Percentiles rank a stretch among this genome's conserved stretches.
Conservation (phyloP, 495 filamentous ascomycete genomes). For the Lasiosphaeria ovina region DNA sequence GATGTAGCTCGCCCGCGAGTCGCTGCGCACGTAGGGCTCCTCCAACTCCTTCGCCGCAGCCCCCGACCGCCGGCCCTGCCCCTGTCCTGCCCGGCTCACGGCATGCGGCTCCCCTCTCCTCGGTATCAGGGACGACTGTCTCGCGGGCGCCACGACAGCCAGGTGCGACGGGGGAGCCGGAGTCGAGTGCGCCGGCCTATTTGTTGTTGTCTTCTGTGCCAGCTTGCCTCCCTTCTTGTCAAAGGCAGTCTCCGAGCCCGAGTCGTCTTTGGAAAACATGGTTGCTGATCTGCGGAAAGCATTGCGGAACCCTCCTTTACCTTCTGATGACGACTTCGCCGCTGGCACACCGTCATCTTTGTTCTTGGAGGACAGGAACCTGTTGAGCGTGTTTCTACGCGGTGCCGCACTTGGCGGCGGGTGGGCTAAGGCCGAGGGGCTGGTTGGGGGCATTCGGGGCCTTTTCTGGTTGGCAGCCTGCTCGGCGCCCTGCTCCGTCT, state of each 20-base stretch:
- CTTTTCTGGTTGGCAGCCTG: conserved; percentile 47
- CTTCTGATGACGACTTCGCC: conserved; percentile 21
- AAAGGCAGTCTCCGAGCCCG: conserved; percentile 24
- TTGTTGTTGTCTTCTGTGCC: conserved; percentile 5
- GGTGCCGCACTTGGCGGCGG: conserved; percentile 20
- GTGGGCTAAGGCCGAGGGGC: conserved; percentile 15
- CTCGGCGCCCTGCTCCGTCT: conserved; percentile 22
- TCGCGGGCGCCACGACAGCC: neutral
- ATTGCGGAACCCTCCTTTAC: conserved; percentile 30
- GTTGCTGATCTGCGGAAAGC: conserved; percentile 29
- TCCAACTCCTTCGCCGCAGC: conserved; percentile 8
- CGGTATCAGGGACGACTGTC: conserved; percentile 20
- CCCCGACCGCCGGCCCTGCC: conserved; percentile 30
- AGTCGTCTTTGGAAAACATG: conserved; percentile 31
- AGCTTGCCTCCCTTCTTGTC: conserved; percentile 14
- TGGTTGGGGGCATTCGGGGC: conserved; percentile 32
- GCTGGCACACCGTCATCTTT: conserved; percentile 16
- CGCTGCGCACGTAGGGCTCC: conserved; percentile 19
- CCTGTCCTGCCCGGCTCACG: conserved; percentile 28
- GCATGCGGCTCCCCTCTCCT: conserved; percentile 39
- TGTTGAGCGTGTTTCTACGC: conserved; percentile 28
- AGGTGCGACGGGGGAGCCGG: conserved; percentile 10
- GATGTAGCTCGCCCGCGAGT: conserved; percentile 48
- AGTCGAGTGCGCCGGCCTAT: conserved; percentile 3
- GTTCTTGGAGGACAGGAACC: conserved; percentile 20